phyloP scores from a whole-genome alignment of 1,284 basidiomycete genomes.

The Thecaphora thlaspeos region DNA sequence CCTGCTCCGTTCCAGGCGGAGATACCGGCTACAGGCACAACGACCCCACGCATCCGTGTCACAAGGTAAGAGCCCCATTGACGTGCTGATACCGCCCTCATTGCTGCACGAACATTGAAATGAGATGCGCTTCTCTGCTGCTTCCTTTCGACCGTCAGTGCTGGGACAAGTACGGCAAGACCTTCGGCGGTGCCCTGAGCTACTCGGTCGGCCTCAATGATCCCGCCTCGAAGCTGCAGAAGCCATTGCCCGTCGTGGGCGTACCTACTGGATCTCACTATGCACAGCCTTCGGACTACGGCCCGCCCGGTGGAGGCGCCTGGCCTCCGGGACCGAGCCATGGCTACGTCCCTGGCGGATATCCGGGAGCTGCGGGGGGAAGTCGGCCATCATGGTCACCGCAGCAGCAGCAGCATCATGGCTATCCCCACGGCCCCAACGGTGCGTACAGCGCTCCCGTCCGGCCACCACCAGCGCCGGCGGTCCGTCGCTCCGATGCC shows the following conservation, averaged over 20 bases:
- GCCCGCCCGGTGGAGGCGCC: background rate
- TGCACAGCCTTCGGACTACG: background rate
- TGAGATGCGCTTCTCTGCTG: too few species aligned
- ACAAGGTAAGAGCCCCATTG: constrained; percentile 3
- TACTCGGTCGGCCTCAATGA: constrained; percentile 26
- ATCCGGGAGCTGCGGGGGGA: constrained; percentile 11
- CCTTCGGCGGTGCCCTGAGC: constrained; percentile 25
- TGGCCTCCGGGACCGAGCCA: constrained; percentile 14
- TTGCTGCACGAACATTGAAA: too few species aligned
- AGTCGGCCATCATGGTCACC: background rate
- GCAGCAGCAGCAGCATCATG: background rate
- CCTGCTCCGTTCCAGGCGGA: background rate
- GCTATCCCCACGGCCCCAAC: background rate
- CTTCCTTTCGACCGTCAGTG: too few species aligned
- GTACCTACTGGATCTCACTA: constrained; percentile 1
- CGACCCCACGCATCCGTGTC: constrained; percentile 35
- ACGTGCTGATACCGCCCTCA: too few species aligned
- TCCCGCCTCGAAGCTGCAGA: constrained; percentile 14
- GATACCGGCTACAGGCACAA: constrained; percentile 40
- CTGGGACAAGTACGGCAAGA: constrained; percentile 39
- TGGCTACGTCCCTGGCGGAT: constrained; percentile 18
- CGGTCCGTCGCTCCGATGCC: constrained; percentile 9
- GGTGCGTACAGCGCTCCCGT: background rate
- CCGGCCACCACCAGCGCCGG: background rate
- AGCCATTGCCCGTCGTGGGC: constrained; percentile 17